phyloP scores from a whole-genome alignment of 345 rosid species.

The Linum tenue region DNA sequence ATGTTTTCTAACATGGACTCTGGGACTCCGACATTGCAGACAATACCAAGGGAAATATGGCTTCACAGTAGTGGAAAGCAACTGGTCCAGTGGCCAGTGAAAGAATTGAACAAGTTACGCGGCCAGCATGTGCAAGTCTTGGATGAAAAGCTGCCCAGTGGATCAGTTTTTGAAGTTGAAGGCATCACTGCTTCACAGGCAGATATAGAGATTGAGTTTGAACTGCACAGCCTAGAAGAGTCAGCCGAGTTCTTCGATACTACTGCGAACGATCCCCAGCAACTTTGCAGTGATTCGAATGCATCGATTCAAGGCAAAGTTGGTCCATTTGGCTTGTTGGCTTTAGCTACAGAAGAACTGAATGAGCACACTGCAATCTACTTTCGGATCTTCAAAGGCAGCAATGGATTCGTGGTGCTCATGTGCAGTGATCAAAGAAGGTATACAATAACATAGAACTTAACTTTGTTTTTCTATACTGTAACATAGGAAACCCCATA shows the following conservation, averaged over 20 bases:
- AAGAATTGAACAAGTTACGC: slow-evolving; percentile 1
- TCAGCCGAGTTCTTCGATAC: slow-evolving; percentile 24
- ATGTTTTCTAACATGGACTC: neutral
- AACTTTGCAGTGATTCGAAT: slow-evolving; percentile 28
- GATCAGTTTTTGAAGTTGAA: slow-evolving; percentile 2
- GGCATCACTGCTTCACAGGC: slow-evolving; percentile 18
- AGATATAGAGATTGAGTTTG: slow-evolving; percentile 46
- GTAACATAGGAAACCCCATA: too few relatives aligned
- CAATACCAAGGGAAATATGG: neutral
- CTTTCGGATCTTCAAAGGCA: slow-evolving; percentile 40
- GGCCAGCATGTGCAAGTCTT: neutral
- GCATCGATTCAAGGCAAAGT: slow-evolving; percentile 28
- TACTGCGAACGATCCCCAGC: slow-evolving; percentile 28
- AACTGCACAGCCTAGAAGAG: slow-evolving; percentile 23
- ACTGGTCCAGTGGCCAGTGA: slow-evolving; percentile 4
- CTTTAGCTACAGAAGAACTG: slow-evolving; percentile 44
- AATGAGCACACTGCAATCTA: slow-evolving; percentile 54
- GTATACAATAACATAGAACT: neutral
- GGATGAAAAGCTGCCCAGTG: neutral
- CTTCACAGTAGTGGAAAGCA: slow-evolving; percentile 1
- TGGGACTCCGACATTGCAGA: slow-evolving; percentile 8
- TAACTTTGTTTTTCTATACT: too few relatives aligned
- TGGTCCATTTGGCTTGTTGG: slow-evolving; percentile 62
- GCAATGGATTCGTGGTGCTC: slow-evolving; percentile 22
- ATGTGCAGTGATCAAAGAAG: slow-evolving; percentile 10